A percentile compares a stretch with the other conserved stretches of the same genome.
These are phyloP conservation scores for Podospora conica DNA, from an alignment of 495 filamentous ascomycete species.

Conservation along the genomic window DNA sequence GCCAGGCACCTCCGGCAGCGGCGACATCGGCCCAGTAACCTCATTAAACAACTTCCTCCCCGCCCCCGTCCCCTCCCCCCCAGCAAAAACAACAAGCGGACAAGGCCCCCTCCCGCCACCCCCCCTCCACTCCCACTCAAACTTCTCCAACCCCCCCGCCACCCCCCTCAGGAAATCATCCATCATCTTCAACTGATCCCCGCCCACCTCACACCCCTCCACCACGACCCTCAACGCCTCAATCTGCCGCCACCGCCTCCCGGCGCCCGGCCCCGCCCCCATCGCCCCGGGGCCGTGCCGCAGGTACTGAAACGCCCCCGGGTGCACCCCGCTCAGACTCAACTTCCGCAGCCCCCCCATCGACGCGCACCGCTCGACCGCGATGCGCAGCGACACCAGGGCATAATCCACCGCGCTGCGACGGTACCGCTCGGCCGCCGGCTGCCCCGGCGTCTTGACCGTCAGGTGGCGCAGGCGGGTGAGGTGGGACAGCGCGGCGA, in stretches of 20 bases:
- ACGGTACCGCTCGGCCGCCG: constrained; percentile 58
- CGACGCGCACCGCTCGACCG: constrained; percentile 57
- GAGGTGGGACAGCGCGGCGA: constrained; percentile 58
- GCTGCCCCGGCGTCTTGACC: constrained; percentile 65
- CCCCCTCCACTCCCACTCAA: constrained; percentile 67
- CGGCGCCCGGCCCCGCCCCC: constrained; percentile 57
- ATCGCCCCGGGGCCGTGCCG: constrained; percentile 54
- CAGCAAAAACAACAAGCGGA: constrained; percentile 50
- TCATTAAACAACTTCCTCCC: constrained; percentile 52
- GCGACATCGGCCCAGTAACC: constrained; percentile 49
- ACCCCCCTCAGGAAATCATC: constrained; percentile 66
- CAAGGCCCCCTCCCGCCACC: constrained; percentile 47
- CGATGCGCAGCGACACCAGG: constrained; percentile 70
- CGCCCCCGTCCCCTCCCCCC: constrained; percentile 46
- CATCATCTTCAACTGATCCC: constrained; percentile 69
- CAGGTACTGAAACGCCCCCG: constrained; percentile 64
- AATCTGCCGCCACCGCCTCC: constrained; percentile 66
- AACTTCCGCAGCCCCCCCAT: constrained; percentile 55
- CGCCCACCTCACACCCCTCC: constrained; percentile 54
- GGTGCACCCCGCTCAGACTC: constrained; percentile 60
- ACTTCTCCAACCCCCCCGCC: constrained; percentile 51
- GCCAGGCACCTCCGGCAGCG: constrained; percentile 38
- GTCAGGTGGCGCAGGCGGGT: constrained; percentile 60
- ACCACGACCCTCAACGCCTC: constrained; percentile 61
- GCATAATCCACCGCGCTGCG: constrained; percentile 76